These are phyloP conservation scores for Sugiyamaella paludigena DNA, from an alignment of 1,139 yeast species.

Conservation along the genomic window DNA sequence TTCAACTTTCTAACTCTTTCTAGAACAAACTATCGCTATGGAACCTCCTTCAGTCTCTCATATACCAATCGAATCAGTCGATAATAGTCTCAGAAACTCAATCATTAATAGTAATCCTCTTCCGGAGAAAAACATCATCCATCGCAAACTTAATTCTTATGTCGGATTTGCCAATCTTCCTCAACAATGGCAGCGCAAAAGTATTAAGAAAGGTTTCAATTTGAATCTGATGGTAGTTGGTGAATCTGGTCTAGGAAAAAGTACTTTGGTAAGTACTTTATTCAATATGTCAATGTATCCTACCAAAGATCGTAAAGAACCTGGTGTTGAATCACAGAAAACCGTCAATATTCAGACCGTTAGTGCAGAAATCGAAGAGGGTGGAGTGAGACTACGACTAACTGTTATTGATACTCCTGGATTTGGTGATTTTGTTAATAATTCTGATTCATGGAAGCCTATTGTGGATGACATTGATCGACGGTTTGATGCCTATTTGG, in stretches of 20 bases:
- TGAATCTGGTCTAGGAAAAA: constrained; percentile 89
- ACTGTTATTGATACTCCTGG: constrained; percentile 92
- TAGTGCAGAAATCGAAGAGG: constrained; percentile 80
- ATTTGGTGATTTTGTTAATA: constrained; percentile 89
- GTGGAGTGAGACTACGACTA: constrained; percentile 82
- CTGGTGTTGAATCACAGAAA: constrained; percentile 39
- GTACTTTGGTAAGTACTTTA: constrained; percentile 87
- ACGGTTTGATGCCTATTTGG: constrained; percentile 85
- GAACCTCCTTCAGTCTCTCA: constrained; percentile 31
- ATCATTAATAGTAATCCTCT: constrained; percentile 22
- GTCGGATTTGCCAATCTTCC: constrained; percentile 98
- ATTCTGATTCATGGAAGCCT: constrained; percentile 88
- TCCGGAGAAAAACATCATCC: constrained; percentile 50
- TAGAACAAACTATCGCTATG: constrained; percentile 10
- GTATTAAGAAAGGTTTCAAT: constrained; percentile 89
- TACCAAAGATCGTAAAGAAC: constrained; percentile 36
- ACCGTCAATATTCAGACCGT: constrained; percentile 66
- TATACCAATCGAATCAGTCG: constrained; percentile 25
- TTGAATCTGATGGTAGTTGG: constrained; percentile 79
- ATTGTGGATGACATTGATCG: constrained; percentile 84
- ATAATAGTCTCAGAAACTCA: constrained; percentile 22
- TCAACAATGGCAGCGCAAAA: constrained; percentile 97
- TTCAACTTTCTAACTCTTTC: too few species aligned
- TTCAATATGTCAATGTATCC: constrained; percentile 74
- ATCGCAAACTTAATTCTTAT: constrained; percentile 82